Base-by-base conservation (phyloP, 495 filamentous ascomycete genomes). In the Hyaloscypha finlandica region DNA sequence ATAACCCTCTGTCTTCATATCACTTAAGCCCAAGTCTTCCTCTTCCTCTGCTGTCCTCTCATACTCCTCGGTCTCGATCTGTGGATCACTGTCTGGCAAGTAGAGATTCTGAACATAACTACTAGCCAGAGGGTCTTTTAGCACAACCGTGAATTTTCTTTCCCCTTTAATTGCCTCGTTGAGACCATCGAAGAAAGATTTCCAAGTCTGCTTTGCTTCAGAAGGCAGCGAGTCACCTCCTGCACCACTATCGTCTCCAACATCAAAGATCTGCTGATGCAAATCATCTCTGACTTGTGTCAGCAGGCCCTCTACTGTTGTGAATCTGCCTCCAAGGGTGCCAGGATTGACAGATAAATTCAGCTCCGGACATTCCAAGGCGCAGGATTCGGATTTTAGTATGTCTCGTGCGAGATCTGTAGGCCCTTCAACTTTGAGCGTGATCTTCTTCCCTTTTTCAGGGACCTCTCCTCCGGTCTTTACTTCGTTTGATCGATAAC, bases 381-480 rank as follows among this genome's bases (percentile, higher is more conserved):
- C 85, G 73, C 94, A 97, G 42, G 90, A 94, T 77, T 98, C 95
- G 73, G 91, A 93, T 83, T 99, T 99, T 62, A 99, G 85, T 66
- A 99, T 96, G 75, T 99, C 95, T 67, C 95, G 86, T 8, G 86
- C 86, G 14, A 99, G 86, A 77, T 99, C 95, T 45, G 87, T 84
- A n/a, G 81, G 73, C 39, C 80, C 88, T 70, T 90, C 83, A 29
- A 98, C 92, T 51, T 80, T 78, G 52, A 99, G 82, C 2, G 85
- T 93, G 63, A 97, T 95, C 59, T 86, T 90, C 75, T 89, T 89
- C 54, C 95, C 95, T 75, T 91, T 90, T 58, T 89, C 89, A 8
- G 96, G 95, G 25, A 99, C 86, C 70, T 88, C 92, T 64, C 95
- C 96, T 68, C 96, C 96, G 1, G 96, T 97, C 81, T 97, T 97